These are phyloP conservation scores for Boletales sp. DNA, from an alignment of 768 basidiomycete species.

Conservation along the genomic window DNA sequence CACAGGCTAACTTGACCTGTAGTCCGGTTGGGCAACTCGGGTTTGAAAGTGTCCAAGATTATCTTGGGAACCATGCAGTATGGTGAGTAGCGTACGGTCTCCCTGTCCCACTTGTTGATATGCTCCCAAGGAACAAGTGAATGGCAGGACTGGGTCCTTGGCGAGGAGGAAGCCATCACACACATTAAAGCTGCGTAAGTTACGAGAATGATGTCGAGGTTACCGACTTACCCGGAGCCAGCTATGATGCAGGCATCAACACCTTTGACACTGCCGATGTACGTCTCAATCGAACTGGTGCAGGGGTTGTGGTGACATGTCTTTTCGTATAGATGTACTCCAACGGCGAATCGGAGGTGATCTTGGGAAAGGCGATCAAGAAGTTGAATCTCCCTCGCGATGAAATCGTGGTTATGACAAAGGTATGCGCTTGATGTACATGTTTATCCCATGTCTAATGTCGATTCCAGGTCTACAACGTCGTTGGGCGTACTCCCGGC, in stretches of 20 bases:
- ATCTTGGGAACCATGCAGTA: slow-evolving; percentile 51
- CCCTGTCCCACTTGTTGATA: too few species aligned
- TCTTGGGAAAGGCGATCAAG: slow-evolving; percentile 75
- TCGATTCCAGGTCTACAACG: slow-evolving; percentile 40
- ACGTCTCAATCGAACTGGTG: not conserved
- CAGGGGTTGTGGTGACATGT: not conserved
- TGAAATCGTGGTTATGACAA: slow-evolving; percentile 76
- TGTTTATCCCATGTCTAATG: not conserved
- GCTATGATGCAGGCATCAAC: slow-evolving; percentile 35
- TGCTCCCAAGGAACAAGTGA: slow-evolving; percentile 13
- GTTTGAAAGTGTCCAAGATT: slow-evolving; percentile 48
- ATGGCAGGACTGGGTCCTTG: slow-evolving; percentile 54
- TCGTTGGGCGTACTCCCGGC: slow-evolving; percentile 20
- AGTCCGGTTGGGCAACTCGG: slow-evolving; percentile 46
- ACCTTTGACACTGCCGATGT: slow-evolving; percentile 36
- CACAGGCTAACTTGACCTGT: too few species aligned
- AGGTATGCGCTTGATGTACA: slow-evolving; percentile 34
- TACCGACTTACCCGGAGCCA: slow-evolving; percentile 3
- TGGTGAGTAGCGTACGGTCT: slow-evolving; percentile 23
- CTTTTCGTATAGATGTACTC: slow-evolving; percentile 50
- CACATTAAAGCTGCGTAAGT: slow-evolving; percentile 48
- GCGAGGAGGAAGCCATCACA: slow-evolving; percentile 42
- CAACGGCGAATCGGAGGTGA: slow-evolving; percentile 60
- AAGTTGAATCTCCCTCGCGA: slow-evolving; percentile 62
- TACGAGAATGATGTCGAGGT: not conserved